Base-by-base conservation (phyloP, 768 basidiomycete species). In the Phylloporus sp. region DNA sequence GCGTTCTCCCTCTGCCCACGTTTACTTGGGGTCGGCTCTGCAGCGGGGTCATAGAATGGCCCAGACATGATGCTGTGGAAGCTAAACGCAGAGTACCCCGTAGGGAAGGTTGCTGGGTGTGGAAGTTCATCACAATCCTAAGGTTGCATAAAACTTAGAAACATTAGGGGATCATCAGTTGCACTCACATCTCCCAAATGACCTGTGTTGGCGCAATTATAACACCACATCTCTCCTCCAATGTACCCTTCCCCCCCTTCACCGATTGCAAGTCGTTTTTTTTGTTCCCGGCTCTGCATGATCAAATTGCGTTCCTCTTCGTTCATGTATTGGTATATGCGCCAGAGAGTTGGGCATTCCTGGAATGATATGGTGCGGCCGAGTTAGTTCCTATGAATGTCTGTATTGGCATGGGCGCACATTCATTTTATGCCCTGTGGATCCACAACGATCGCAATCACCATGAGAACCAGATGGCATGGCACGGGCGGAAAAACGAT, bases 261-360 rank as follows among this genome's bases (percentile, higher is more conserved):
- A 11, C 88, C 87, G 7, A 88, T 67, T 12, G 63, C 61, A 6
- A 83, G 62, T 4, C 70, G 63, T 38, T 73, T 76, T 62, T 78
- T 86, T 24, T 72, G 64, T 53, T 78, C 74, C 27, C 88, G 80
- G 18, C 53, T 59, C 16, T 64, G 61, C 3, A 85, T 65, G 36
- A 76, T 77, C 6, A 59, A 53, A 11, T 66, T 61, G 27, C 79
- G 79, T 39, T 80, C 82, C 11, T 76, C 74, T 15, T 80, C 79
- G 4, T 75, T 71, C 26, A 86, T 73, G 56, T 91, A 91, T 34
- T 83, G 78, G 58, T 92, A 92, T 57, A 89, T 70, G 35, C 90
- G 77, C 90, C 90, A 92, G 54, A 85, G 72, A 3, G 85, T 86
- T 7, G 88, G 88, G 57, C 90, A 92, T 78, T 91, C 88, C 89